Evolutionary conservation across 192 early-diverging fungal genomes (phyloP).

Genomic region (Umbelopsis vinacea): DNA sequence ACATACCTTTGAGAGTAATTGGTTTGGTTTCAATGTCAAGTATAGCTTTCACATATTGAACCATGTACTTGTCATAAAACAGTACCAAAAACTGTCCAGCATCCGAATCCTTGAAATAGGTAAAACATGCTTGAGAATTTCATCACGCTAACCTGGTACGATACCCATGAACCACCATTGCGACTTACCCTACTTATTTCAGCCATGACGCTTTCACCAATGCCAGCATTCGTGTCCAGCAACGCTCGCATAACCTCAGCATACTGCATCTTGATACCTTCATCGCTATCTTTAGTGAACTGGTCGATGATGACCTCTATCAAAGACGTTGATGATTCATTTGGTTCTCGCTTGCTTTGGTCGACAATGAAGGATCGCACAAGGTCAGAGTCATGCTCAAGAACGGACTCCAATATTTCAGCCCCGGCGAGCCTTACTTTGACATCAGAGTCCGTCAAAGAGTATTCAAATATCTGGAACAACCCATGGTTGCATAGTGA

Average conservation of each 20-base stretch:
- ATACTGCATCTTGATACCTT: slow-evolving; percentile 70
- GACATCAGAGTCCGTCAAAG: slow-evolving; percentile 59
- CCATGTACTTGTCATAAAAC: slow-evolving; percentile 76
- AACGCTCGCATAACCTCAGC: slow-evolving; percentile 76
- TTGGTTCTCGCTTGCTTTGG: slow-evolving; percentile 54
- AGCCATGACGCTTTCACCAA: slow-evolving; percentile 36
- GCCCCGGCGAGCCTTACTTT: slow-evolving; percentile 65
- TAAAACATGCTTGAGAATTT: not conserved
- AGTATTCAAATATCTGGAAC: slow-evolving; percentile 76
- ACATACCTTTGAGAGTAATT: slow-evolving; percentile 29
- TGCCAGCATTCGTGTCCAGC: slow-evolving; percentile 64
- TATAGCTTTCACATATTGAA: slow-evolving; percentile 68
- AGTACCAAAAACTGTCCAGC: slow-evolving; percentile 76
- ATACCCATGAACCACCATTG: not conserved
- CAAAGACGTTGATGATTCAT: slow-evolving; percentile 45
- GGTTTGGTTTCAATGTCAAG: slow-evolving; percentile 46
- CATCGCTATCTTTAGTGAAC: slow-evolving; percentile 63
- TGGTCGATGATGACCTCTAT: slow-evolving; percentile 70
- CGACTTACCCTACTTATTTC: slow-evolving; percentile 33
- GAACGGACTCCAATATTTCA: slow-evolving; percentile 70
- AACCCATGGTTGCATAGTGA: slow-evolving; percentile 78
- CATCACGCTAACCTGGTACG: not conserved
- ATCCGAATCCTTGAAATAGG: slow-evolving; percentile 50
- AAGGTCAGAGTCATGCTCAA: slow-evolving; percentile 81
- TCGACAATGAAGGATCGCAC: slow-evolving; percentile 72